Conservation (phyloP, 371 early-diverging fungal species). For the Lichtheimia ramosa region DNA sequence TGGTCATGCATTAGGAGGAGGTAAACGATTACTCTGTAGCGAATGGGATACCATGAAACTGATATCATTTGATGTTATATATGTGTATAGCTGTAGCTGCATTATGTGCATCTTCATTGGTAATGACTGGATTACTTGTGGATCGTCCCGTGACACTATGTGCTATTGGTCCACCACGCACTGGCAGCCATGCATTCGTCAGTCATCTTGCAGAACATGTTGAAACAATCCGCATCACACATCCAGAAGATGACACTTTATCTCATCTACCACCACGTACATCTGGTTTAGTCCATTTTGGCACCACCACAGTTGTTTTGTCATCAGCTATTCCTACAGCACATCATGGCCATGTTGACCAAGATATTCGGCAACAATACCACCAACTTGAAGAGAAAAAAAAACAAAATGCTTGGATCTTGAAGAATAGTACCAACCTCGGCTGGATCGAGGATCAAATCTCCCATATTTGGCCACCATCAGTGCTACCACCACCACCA, state of each 20-base stretch:
- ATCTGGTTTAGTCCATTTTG: conserved; percentile 31
- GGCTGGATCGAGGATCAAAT: conserved; percentile 4
- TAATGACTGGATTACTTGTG: conserved; percentile 28
- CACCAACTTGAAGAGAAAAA: background rate
- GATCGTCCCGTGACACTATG: conserved; percentile 29
- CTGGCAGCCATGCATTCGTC: conserved; percentile 28
- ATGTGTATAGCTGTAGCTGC: conserved; percentile 35
- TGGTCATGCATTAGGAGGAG: conserved; percentile 37
- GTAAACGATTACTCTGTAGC: conserved; percentile 9
- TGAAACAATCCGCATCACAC: conserved; percentile 34
- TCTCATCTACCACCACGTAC: conserved; percentile 41
- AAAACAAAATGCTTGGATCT: background rate
- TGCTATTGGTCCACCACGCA: conserved; percentile 32
- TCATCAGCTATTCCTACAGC: background rate
- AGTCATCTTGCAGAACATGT: conserved; percentile 18
- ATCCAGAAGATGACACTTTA: conserved; percentile 20
- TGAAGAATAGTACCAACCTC: background rate
- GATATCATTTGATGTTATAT: background rate
- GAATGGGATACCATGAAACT: background rate
- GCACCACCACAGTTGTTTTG: conserved; percentile 19
- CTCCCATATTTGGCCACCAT: too few species aligned
- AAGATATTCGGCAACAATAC: background rate
- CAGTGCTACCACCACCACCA: too few species aligned
- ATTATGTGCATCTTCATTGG: conserved; percentile 40
- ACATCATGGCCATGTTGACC: background rate